Percentiles rank a stretch among this genome's conserved stretches.
Conservation (phyloP, 2,329 filamentous ascomycete genomes). For the Colletotrichum australisinense region DNA sequence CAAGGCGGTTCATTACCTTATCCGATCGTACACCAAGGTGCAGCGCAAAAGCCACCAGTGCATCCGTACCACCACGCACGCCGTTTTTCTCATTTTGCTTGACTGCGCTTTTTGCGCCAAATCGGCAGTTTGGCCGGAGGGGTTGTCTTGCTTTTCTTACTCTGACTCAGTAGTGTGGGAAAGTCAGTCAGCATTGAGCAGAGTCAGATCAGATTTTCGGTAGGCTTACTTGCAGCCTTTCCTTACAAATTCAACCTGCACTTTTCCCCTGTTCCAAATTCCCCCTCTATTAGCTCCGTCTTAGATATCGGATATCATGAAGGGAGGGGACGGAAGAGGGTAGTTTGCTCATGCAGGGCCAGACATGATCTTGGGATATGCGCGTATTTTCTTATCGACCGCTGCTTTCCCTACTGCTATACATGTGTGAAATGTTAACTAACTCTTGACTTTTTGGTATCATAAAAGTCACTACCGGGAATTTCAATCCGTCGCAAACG, state of each 20-base stretch:
- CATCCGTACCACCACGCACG: neutral
- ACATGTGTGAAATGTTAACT: conserved; percentile 32
- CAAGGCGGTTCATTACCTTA: neutral
- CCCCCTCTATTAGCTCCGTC: neutral
- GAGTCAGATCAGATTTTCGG: conserved; percentile 25
- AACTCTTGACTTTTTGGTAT: conserved; percentile 5
- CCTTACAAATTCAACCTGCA: conserved; percentile 25
- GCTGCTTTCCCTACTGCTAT: conserved; percentile 11
- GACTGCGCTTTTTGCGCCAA: neutral
- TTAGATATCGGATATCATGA: neutral
- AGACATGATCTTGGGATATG: neutral
- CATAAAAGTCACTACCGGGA: conserved; percentile 7
- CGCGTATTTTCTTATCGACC: neutral
- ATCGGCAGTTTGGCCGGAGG: neutral
- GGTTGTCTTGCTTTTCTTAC: neutral
- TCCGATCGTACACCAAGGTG: conserved; percentile 15
- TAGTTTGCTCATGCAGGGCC: neutral
- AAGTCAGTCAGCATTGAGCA: neutral
- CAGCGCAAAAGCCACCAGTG: conserved; percentile 21
- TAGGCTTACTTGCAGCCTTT: conserved; percentile 35
- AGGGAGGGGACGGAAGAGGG: neutral
- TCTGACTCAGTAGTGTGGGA: neutral
- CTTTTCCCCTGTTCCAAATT: neutral
- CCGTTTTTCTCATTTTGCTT: neutral
- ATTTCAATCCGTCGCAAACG: neutral